Evolutionary conservation across 139 green algal genomes (phyloP).

Genomic region (Chlorella vulgaris): DNA sequence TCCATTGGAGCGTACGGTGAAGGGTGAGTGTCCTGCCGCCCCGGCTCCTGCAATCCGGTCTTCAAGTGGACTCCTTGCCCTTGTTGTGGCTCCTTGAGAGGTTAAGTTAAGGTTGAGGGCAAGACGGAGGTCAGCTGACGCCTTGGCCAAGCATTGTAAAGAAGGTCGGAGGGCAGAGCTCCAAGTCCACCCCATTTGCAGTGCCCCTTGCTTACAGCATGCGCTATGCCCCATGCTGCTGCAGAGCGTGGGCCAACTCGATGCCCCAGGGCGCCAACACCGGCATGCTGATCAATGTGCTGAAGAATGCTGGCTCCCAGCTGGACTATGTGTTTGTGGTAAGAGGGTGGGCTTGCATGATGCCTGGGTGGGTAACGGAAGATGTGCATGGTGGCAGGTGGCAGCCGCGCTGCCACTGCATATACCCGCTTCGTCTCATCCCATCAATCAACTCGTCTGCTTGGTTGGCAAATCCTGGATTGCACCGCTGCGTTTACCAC

Average conservation of each 20-base stretch:
- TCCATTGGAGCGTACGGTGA: slow-evolving; percentile 52
- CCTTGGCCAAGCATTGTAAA: no score
- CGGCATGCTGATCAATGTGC: slow-evolving; percentile 50
- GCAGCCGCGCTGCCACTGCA: no score
- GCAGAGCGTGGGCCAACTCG: slow-evolving; percentile 22
- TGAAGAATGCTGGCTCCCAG: slow-evolving; percentile 33
- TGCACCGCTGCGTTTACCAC: neutral
- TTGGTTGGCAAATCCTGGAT: neutral
- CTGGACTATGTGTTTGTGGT: slow-evolving; percentile 51
- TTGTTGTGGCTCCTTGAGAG: no score
- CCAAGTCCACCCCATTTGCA: no score
- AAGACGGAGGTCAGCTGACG: no score
- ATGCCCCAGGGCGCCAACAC: slow-evolving; percentile 28
- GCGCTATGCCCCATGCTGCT: no score
- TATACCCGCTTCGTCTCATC: no score
- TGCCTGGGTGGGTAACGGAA: neutral
- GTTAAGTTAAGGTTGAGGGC: no score
- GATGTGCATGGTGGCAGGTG: no score
- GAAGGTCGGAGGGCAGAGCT: no score
- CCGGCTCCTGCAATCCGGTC: neutral
- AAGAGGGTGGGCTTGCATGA: neutral
- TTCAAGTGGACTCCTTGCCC: no score
- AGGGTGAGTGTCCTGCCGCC: neutral
- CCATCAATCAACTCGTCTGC: neutral
- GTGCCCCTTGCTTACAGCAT: no score